These are phyloP conservation scores for Miscanthus lutarioriparius DNA, from an alignment of 176 grass and related monocot genomes.

Conservation along the genomic window DNA sequence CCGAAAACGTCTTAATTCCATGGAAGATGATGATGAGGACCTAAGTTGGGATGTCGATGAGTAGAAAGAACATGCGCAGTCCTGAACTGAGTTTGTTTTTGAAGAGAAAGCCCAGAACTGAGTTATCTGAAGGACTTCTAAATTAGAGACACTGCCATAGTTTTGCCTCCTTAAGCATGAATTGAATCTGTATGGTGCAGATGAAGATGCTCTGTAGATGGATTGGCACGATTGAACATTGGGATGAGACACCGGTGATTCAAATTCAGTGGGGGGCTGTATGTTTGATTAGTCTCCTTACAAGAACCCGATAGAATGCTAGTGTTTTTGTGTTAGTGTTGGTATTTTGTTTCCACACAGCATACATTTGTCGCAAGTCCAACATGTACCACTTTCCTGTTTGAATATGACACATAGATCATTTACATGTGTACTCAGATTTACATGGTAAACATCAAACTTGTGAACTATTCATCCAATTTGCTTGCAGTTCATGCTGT, in stretches of 20 bases:
- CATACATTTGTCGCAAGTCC: constrained; percentile 8
- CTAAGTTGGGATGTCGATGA: constrained; percentile 83
- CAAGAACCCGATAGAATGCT: constrained; percentile 13
- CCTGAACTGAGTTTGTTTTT: background rate
- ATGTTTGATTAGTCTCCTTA: constrained; percentile 24
- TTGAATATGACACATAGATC: constrained; percentile 11
- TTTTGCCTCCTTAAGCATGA: constrained; percentile 1
- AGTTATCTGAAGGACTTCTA: background rate
- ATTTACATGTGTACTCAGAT: constrained; percentile 1
- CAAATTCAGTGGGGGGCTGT: constrained; percentile 27
- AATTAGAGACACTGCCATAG: constrained; percentile 12
- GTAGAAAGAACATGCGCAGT: constrained; percentile 36
- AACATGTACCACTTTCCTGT: constrained; percentile 15
- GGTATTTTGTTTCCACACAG: constrained; percentile 11
- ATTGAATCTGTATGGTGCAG: constrained; percentile 17
- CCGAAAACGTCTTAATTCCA: constrained; percentile 55
- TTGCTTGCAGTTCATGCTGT: background rate
- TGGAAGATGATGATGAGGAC: constrained; percentile 71
- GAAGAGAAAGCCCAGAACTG: background rate
- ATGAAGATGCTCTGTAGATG: constrained; percentile 3
- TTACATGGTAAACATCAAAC: constrained; percentile 8
- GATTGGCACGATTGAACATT: constrained; percentile 31
- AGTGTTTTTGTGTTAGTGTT: constrained; percentile 32
- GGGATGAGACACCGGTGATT: constrained; percentile 30
- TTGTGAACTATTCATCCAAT: background rate